Evolutionary conservation across 2,329 filamentous ascomycete genomes (phyloP).

Genomic region (Apiospora sp.): DNA sequence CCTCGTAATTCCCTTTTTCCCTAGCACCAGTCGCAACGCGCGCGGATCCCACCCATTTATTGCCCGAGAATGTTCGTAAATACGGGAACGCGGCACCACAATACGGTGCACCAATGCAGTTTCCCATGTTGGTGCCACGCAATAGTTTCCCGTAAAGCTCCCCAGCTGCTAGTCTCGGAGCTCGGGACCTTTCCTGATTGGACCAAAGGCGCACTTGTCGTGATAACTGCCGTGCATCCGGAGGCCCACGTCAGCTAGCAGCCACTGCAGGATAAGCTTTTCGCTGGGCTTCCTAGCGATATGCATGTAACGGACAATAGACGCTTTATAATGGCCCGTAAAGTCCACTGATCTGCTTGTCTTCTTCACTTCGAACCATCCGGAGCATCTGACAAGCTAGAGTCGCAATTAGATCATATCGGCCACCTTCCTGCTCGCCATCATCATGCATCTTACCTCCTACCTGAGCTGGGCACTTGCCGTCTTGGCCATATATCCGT

Average conservation of each 20-base stretch:
- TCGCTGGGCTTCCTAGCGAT: background rate
- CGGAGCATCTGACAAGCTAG: background rate
- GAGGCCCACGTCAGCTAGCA: background rate
- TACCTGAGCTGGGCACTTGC: conserved; percentile 5
- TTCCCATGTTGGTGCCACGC: background rate
- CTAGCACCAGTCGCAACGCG: conserved; percentile 9
- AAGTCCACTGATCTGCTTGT: background rate
- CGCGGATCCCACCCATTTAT: conserved; percentile 1
- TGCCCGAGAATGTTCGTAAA: background rate
- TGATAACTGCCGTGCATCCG: conserved; percentile 1
- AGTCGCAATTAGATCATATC: background rate
- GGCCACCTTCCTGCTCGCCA: background rate
- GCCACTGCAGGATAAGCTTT: conserved; percentile 2
- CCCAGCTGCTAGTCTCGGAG: background rate
- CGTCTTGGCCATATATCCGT: background rate
- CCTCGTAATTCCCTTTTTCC: background rate
- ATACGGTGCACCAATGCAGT: background rate
- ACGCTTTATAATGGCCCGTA: conserved; percentile 3
- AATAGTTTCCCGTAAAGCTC: background rate
- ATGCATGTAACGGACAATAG: background rate
- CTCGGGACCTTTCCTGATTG: background rate
- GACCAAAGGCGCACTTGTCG: background rate
- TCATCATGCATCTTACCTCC: background rate
- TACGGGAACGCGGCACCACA: conserved; percentile 8
- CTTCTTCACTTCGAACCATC: background rate